Base-by-base conservation (phyloP, 768 basidiomycete species). In the Boletus pseudo-olivaceus region DNA sequence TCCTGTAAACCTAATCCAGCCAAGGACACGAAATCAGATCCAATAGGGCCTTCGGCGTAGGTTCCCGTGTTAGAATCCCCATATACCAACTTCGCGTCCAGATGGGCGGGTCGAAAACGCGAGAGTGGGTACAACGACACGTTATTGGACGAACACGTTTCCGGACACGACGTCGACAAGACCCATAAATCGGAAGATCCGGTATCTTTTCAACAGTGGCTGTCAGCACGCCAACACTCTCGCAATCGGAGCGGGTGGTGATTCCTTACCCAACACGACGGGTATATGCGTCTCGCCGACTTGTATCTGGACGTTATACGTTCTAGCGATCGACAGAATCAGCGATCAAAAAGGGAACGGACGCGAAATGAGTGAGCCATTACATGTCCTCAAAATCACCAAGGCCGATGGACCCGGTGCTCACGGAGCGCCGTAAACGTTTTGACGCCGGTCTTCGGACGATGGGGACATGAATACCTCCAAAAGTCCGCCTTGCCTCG, bases 151-250 rank as follows among this genome's bases (percentile, higher is more conserved):
- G 76, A 77, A 54, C 75, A 78, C 3, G 73, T 60, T n/a, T 62
- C 58, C 10, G 67, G 69, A 64, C 85, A 90, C 0, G 76, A 70
- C 47, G 82, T 77, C 0, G 86, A 86, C 27, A 84, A 68, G 10
- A 86, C 77, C 89, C 89, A 91, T 6, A 90, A 66, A 62, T 91
- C 88, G 5, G 88, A 83, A 3, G 88, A 90, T 41, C 88, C 88
- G 2, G 87, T 88, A 58, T 90, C 88, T 87, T 87, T 50, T 6
- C 41, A n/a, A 39, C 19, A 34, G 15, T 32, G 8, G 15, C 30
- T 1, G 33, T 65, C 27, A 66, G 48, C 20, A 27, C 35, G 2
- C 12, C n/a, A n/a, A n/a, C 26, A 14, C 26, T 32, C 19, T 14
- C 9, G 38, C 9, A 7, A 46, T 11, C 1, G 2, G 6, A 30